Base-by-base conservation (phyloP, 345 rosid species). In the Salix koriyanagi region DNA sequence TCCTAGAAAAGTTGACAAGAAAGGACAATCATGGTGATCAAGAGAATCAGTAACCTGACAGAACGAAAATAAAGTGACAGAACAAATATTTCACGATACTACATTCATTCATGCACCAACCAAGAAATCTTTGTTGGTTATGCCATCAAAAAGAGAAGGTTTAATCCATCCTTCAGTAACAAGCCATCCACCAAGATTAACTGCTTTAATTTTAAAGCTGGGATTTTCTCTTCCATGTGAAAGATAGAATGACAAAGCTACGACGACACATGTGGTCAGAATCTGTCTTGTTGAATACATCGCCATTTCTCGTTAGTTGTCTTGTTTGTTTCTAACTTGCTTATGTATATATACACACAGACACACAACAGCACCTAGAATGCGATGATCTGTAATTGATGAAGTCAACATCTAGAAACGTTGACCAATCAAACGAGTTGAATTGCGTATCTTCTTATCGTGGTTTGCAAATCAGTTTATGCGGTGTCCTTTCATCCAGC, bases 111-210 rank as follows among this genome's bases (percentile, higher is more conserved):
- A 3, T 16, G 14, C 1, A 54, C 50, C n/a, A 71, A 88, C 94
- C 91, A 90, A 76, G 76, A 90, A 86, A 76, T 90, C 89, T 72
- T 82, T 86, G 84, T 89, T 86, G 75, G 87, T 75, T 80, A 90
- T 89, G 78, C 88, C 89, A 44, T 90, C 84, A 19, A 90, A 90
- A 32, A 90, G 92, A 72, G 91, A 83, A 50, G 92, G 94, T 28
- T 86, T 85, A 62, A 87, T 90, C 94, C 92, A 89, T 39, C 91
- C 91, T 89, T 89, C 94, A 0, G 90, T 83, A 14, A 90, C 89
- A 0, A 89, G 83, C 94, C 94, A 90, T 11, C 94, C 94, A 71
- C 92, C 92, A 15, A 90, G 92, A 78, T 84, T 89, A 64, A 85
- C 94, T 15, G 94, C 94, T 84, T 70, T 83, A 21, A 86, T 42